Percentiles rank a stretch among this genome's conserved stretches.
Evolutionary conservation across 2,329 filamentous ascomycete species (phyloP).

Genomic region (Clonostachys solani): DNA sequence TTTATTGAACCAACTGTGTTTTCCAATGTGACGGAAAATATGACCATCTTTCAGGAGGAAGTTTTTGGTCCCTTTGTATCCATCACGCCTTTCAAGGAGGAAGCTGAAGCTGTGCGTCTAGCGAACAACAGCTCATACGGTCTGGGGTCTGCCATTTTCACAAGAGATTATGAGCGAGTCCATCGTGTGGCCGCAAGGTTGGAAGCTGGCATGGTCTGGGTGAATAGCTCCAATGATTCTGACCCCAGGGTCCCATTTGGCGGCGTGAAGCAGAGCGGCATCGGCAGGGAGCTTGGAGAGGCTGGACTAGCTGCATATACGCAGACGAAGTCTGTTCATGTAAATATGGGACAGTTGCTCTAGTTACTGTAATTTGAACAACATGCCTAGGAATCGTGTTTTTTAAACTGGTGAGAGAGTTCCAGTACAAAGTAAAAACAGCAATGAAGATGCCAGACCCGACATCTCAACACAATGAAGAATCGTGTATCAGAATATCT

Average conservation of each 20-base stretch:
- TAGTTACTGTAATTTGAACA: not conserved
- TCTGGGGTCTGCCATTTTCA: constrained; percentile 48
- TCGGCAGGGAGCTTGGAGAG: constrained; percentile 44
- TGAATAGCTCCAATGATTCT: constrained; percentile 18
- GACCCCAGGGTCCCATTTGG: constrained; percentile 15
- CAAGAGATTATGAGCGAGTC: constrained; percentile 35
- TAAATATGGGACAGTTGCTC: constrained; percentile 10
- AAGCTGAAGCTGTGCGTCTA: constrained; percentile 11
- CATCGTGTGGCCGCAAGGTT: constrained; percentile 36
- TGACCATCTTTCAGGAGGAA: constrained; percentile 14
- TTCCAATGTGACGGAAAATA: constrained; percentile 9
- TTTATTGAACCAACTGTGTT: constrained; percentile 12
- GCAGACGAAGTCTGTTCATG: constrained; percentile 22
- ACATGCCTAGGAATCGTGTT: not conserved
- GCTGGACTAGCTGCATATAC: constrained; percentile 30
- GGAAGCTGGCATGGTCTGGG: constrained; percentile 40
- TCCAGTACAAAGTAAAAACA: no score
- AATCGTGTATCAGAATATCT: no score
- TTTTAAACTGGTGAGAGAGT: no score
- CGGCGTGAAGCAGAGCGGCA: constrained; percentile 56
- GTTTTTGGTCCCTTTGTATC: constrained; percentile 16
- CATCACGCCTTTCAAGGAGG: constrained; percentile 9
- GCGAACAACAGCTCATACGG: constrained; percentile 41
- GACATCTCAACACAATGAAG: no score
- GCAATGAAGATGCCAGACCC: no score